phyloP scores from a whole-genome alignment of 2,329 filamentous ascomycete species.

The Colletotrichum sp. region DNA sequence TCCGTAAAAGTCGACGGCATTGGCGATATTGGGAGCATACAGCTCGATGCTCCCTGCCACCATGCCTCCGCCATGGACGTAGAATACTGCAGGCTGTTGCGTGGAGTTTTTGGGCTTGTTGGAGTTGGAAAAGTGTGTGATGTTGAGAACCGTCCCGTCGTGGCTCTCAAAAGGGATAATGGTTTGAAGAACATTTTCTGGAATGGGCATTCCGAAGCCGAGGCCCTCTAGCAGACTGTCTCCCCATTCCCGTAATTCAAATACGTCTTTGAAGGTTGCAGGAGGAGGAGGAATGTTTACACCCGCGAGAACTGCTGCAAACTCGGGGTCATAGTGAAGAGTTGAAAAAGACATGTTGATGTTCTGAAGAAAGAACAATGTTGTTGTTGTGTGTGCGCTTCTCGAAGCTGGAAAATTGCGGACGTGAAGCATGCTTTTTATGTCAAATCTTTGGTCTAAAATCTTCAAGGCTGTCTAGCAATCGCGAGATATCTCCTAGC shows the following conservation, averaged over 20 bases:
- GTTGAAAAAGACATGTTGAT: neutral
- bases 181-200: conserved; percentile 8
- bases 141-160: conserved; percentile 19
- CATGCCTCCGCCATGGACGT: conserved; percentile 47
- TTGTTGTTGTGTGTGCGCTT: neutral
- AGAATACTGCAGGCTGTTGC: conserved; percentile 32
- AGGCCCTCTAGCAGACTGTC: neutral
- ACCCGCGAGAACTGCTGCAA: neutral
- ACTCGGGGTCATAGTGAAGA: neutral
- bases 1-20: conserved; percentile 27
- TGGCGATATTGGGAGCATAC: conserved; percentile 26
- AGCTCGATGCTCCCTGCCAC: conserved; percentile 33
- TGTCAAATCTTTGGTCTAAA: neutral
- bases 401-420: neutral
- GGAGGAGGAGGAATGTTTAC: neutral
- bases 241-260: neutral
- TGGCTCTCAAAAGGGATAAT: conserved; percentile 19
- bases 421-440: neutral
- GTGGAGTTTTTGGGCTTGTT: neutral
- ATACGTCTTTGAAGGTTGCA: neutral
- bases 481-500: neutral
- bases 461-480: neutral
- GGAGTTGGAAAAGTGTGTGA: conserved; percentile 21
- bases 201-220: neutral
- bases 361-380: neutral